phyloP scores from a whole-genome alignment of 805 yeast genomes.

The Candida dajiaensis region DNA sequence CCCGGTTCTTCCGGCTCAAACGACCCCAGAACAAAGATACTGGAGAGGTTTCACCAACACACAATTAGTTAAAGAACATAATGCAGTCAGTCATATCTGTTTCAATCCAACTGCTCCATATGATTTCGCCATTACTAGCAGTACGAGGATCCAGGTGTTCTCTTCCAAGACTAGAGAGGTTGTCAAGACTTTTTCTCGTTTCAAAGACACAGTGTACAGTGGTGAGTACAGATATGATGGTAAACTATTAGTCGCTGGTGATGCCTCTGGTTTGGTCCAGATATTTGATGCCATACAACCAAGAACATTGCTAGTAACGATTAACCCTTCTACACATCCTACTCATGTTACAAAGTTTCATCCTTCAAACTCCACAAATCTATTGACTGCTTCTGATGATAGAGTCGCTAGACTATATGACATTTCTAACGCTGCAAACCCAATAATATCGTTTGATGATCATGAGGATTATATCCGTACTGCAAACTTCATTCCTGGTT shows the following conservation, averaged over 20 bases:
- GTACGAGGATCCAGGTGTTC: slow-evolving; percentile 87
- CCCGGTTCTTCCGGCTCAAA: slow-evolving; percentile 74
- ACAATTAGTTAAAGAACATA: slow-evolving; percentile 87
- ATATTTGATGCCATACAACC: slow-evolving; percentile 82
- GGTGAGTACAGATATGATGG: slow-evolving; percentile 94
- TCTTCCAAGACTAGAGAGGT: slow-evolving; percentile 94
- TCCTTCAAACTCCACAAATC: slow-evolving; percentile 63
- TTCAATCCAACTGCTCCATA: slow-evolving; percentile 84
- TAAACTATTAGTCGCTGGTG: slow-evolving; percentile 86
- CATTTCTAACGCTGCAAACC: slow-evolving; percentile 69
- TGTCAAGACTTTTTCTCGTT: slow-evolving; percentile 74
- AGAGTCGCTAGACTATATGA: slow-evolving; percentile 84
- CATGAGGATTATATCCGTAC: slow-evolving; percentile 88
- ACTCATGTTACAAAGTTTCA: slow-evolving; percentile 93
- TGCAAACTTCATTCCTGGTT: slow-evolving; percentile 72
- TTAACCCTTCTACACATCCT: slow-evolving; percentile 81
- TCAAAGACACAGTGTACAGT: slow-evolving; percentile 86
- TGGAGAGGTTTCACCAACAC: slow-evolving; percentile 88
- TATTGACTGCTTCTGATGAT: slow-evolving; percentile 90
- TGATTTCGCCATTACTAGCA: slow-evolving; percentile 89
- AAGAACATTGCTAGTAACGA: slow-evolving; percentile 68
- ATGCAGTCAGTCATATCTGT: slow-evolving; percentile 80
- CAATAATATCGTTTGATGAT: slow-evolving; percentile 59
- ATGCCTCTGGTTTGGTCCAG: slow-evolving; percentile 89
- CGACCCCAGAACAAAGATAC: slow-evolving; percentile 89